Percentiles rank a stretch among this genome's conserved stretches.
These are phyloP conservation scores for Plasmodium vinckei DNA, from an alignment of 169 alveolate species.

Conservation along the genomic window DNA sequence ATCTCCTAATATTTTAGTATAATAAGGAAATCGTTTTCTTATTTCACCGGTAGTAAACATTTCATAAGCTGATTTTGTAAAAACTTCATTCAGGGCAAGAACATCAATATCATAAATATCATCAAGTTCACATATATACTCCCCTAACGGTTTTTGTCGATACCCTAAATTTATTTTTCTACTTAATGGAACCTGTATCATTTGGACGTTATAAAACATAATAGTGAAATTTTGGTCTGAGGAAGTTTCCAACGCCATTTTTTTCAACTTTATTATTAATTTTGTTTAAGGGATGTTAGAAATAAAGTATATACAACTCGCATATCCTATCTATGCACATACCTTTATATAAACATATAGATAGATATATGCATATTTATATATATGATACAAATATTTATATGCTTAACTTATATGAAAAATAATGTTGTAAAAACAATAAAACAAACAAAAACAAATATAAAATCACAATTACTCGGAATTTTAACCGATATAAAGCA, in stretches of 20 bases:
- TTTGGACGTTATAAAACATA: slow-evolving; percentile 84
- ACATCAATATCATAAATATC: slow-evolving; percentile 76
- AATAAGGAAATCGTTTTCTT: slow-evolving; percentile 55
- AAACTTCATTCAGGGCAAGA: slow-evolving; percentile 80
- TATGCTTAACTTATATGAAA: too few species aligned
- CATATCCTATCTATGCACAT: not conserved
- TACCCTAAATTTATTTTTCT: slow-evolving; percentile 19
- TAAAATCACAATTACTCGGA: too few species aligned
- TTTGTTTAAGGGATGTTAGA: not conserved
- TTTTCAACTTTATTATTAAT: not conserved
- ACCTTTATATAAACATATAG: not conserved
- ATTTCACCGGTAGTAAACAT: slow-evolving; percentile 38
- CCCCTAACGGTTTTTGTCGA: slow-evolving; percentile 35
- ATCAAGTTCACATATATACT: slow-evolving; percentile 53
- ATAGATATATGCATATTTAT: not conserved
- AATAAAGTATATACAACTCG: not conserved
- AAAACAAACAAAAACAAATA: too few species aligned
- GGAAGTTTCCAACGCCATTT: not conserved
- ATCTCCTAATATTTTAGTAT: slow-evolving; percentile 70
- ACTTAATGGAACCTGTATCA: slow-evolving; percentile 56
- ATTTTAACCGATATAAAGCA: too few species aligned
- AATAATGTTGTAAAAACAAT: too few species aligned
- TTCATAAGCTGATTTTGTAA: slow-evolving; percentile 30
- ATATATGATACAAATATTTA: not conserved
- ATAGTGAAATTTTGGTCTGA: slow-evolving; percentile 24